Percentiles rank a stretch among this genome's conserved stretches.
Conservation (phyloP, 805 yeast species). For the Metschnikowia gelsemii region DNA sequence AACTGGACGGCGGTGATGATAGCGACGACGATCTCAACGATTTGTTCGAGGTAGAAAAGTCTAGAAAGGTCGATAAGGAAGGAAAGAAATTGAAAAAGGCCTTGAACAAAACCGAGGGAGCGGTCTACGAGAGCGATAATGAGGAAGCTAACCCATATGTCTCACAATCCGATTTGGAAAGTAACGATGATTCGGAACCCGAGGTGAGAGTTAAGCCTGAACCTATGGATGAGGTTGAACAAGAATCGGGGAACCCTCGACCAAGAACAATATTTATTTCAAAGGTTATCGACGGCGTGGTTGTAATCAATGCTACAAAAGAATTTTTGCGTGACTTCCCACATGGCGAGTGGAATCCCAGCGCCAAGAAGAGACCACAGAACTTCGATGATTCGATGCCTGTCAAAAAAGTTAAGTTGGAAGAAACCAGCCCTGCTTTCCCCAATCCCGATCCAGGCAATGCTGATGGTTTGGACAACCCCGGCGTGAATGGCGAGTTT, state of each 20-base stretch:
- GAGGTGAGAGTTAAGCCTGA: conserved; percentile 37
- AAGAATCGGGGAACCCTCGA: conserved; percentile 5
- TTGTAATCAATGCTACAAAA: conserved; percentile 64
- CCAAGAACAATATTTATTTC: conserved; percentile 24
- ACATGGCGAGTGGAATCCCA: conserved; percentile 82
- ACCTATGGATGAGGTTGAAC: conserved; percentile 24
- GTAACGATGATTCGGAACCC: conserved; percentile 55
- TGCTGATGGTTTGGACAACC: conserved; percentile 31
- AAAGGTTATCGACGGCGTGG: conserved; percentile 39
- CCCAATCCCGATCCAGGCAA: conserved; percentile 13
- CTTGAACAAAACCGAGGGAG: conserved; percentile 81
- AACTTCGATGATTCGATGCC: conserved; percentile 27
- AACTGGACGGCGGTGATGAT: conserved; percentile 53
- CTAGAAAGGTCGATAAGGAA: conserved; percentile 80
- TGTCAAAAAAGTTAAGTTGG: conserved; percentile 41
- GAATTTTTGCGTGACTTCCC: conserved; percentile 66
- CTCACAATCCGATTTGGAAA: conserved; percentile 52
- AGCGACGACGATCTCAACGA: conserved; percentile 66
- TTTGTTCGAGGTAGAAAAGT: conserved; percentile 56
- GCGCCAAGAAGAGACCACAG: conserved; percentile 38
- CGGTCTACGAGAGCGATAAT: conserved; percentile 84
- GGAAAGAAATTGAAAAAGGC: conserved; percentile 85
- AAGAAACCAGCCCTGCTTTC: conserved; percentile 21
- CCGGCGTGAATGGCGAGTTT: conserved; percentile 42
- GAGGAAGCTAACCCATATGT: conserved; percentile 80